Base-by-base conservation (phyloP, 768 basidiomycete species). In the Xerocomus brunneocitrinus region DNA sequence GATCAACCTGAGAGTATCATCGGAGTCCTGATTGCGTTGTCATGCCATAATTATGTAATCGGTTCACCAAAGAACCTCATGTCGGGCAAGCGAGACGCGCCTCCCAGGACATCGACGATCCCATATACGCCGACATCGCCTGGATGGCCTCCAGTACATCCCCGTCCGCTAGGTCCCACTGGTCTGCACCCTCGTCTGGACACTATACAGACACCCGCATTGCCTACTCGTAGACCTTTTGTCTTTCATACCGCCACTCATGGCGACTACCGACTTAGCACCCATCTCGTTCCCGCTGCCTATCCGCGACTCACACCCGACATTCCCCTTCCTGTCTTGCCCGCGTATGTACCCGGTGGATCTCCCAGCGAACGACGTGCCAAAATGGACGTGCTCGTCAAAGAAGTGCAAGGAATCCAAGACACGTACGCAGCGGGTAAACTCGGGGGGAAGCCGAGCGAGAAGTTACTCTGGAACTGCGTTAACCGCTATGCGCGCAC, bases 401-500 rank as follows among this genome's bases (percentile, higher is more conserved):
- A 58, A 25, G 58, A 69, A 43, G 59, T 65, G 5, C 44, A 53
- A 19, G 54, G 56, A 50, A 58, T 51, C 7, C 58, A 61, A 34
- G 19, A 19, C 2, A 41, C 41, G 13, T 59, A 63, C 36, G 49
- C 49, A 3, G 16, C 52, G n/a, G 62, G 62, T 10, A 55, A 35
- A 22, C 54, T 70, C 27, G 43, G 16, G 1, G 57, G 50, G 3
- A n/a, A 46, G 22, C 57, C 49, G 12, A 68, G 62, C 45, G 52
- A 56, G 53, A 71, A 57, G 52, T 63, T 79, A 4, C 66, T 91
- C 49, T 91, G 88, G 87, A 84, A 80, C 49, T 84, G 79, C 49
- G 64, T 84, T 31, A 90, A 93, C 62, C 80, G 89, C 40, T 91
- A 87, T 65, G 78, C 79, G 30, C 65, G 62, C 24, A 31, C 46